Base-by-base conservation (phyloP, 2,329 filamentous ascomycete genomes). In the Claviceps capensis region DNA sequence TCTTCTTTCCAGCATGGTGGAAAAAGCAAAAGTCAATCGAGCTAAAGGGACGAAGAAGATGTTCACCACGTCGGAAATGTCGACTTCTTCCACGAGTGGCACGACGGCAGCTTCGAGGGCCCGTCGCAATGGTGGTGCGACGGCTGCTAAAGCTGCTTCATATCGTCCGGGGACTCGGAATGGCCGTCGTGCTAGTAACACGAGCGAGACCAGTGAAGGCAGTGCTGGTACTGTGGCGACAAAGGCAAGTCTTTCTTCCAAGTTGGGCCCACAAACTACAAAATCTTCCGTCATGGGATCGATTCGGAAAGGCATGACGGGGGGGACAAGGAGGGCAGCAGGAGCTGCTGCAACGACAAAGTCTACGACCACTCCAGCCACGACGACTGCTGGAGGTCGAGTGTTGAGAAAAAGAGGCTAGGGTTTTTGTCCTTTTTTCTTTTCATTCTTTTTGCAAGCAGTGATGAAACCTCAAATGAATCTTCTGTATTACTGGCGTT, bases 201-300 rank as follows among this genome's bases (percentile, higher is more conserved):
- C 71, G 52, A 85, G 82, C 62, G 81, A 81, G 61, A 72, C 77
- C 16, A 85, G 81, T 58, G 79, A 83, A 52, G 73, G 69, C 5
- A 86, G 82, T 64, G 77, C 76, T 14, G 76, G 78, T 7, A 86
- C 83, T 0, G 79, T 85, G 22, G 72, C 84, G 44, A 77, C 76
- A 64, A 83, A 79, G 63, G 66, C 69, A 3, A 65, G 64, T 13
- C 61, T 69, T 30, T 60, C 67, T 5, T 69, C 65, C 53, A 56
- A 65, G 14, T 57, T 48, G 2, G 47, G 42, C 9, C 16, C 66
- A 19, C 65, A 72, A 1, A 55, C 68, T 2, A 53, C 63, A 1
- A 81, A 77, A 63, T 76, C 73, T 61, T 75, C 74, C 1, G 72
- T 77, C 4, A 76, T 78, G 68, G 69, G 70, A 46, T 75, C 76